These are phyloP conservation scores for Salicornia ramosissima DNA, from an alignment of 148 eudicot species.

Conservation along the genomic window DNA sequence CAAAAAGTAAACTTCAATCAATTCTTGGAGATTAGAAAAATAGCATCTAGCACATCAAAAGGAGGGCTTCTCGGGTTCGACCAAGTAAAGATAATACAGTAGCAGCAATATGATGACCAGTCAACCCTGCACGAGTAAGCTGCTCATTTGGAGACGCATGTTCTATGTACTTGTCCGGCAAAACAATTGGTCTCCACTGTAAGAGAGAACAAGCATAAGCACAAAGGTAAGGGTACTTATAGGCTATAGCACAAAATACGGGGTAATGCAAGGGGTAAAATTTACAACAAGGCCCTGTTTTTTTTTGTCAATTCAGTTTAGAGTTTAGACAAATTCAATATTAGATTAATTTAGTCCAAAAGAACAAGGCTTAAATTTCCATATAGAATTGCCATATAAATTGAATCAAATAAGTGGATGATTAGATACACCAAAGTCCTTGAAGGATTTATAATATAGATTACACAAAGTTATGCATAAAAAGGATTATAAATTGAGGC, in stretches of 20 bases:
- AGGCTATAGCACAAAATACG: background rate
- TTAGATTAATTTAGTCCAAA: too few relatives aligned
- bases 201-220: slow-evolving; percentile 1
- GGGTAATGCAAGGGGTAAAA: too few relatives aligned
- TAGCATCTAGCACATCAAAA: slow-evolving; percentile 55
- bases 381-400: background rate
- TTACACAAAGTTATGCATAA: background rate
- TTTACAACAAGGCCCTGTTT: too few relatives aligned
- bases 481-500: background rate
- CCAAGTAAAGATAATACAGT: slow-evolving; percentile 80
- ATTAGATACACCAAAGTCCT: background rate
- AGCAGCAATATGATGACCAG: slow-evolving; percentile 88
- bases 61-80: slow-evolving; percentile 87
- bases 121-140: slow-evolving; percentile 68
- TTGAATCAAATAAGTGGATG: background rate
- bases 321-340: too few relatives aligned
- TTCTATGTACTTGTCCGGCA: slow-evolving; percentile 85
- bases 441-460: too few relatives aligned
- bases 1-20: background rate
- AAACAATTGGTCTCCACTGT: slow-evolving; percentile 90
- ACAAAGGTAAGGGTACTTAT: background rate
- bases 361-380: too few relatives aligned
- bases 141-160: slow-evolving; percentile 69
- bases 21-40: background rate
- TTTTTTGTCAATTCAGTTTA: too few relatives aligned